Evolutionary conservation across 129 eudicot species (phyloP).

Genomic region (Cynara cardunculus): DNA sequence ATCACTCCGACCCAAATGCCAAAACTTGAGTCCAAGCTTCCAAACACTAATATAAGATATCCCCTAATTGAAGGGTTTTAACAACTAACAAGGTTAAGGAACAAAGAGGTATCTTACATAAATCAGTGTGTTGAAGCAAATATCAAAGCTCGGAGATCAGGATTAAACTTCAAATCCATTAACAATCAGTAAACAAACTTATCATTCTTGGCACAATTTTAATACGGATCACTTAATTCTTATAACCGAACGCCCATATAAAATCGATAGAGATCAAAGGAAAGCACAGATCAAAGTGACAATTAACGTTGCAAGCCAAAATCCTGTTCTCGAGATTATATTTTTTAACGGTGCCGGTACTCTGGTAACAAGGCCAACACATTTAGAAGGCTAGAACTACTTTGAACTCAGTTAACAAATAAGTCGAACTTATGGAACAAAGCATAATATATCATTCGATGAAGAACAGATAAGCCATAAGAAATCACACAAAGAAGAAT

Average conservation of each 20-base stretch:
- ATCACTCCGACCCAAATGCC: background rate
- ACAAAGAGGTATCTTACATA: background rate
- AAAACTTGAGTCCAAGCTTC: background rate
- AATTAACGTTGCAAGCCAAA: background rate
- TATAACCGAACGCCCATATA: background rate
- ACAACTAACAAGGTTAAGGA: background rate
- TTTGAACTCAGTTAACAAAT: background rate
- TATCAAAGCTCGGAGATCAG: background rate
- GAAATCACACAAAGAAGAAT: background rate
- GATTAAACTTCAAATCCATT: background rate
- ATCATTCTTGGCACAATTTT: background rate
- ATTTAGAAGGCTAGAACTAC: background rate
- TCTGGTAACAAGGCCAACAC: background rate
- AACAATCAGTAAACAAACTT: background rate
- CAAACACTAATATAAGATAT: background rate
- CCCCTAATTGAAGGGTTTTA: background rate
- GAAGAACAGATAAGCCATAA: background rate
- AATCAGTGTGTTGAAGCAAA: background rate
- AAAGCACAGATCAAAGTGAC: background rate
- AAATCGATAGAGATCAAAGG: background rate
- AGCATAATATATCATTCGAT: background rate
- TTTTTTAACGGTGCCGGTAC: background rate
- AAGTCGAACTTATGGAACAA: background rate
- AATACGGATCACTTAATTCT: background rate
- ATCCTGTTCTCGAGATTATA: background rate